These are phyloP conservation scores for Fagopyrum homotropicum DNA, from an alignment of 148 eudicot genomes.

Conservation along the genomic window DNA sequence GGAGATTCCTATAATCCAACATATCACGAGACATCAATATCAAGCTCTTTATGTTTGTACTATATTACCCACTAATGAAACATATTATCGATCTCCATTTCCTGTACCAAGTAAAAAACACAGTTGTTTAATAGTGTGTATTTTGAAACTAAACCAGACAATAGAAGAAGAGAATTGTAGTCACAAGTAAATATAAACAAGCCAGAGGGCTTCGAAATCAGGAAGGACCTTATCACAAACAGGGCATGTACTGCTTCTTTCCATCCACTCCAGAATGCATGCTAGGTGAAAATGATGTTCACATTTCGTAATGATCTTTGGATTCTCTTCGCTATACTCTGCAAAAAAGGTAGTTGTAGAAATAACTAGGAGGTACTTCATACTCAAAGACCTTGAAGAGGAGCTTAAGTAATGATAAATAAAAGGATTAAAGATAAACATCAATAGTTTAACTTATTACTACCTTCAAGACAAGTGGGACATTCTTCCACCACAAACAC, in stretches of 20 bases:
- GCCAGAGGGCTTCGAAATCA: neutral
- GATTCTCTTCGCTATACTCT: constrained; percentile 85
- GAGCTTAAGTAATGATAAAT: neutral
- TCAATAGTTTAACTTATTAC: constrained; percentile 1
- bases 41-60: neutral
- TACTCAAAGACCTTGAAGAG: neutral
- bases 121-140: neutral
- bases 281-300: constrained; percentile 92
- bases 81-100: constrained; percentile 11
- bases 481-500: constrained; percentile 61
- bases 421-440: neutral
- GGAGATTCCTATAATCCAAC: neutral
- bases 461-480: constrained; percentile 95
- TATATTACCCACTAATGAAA: neutral
- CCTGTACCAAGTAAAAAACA: neutral
- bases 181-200: neutral
- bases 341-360: constrained; percentile 15
- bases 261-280: constrained; percentile 96
- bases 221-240: constrained; percentile 74
- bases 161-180: neutral
- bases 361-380: neutral
- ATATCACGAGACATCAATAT: neutral
- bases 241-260: constrained; percentile 86
- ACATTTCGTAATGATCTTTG: constrained; percentile 76
- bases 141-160: neutral